phyloP scores from a whole-genome alignment of 2,329 filamentous ascomycete species.

The Tolypocladium nubicola region DNA sequence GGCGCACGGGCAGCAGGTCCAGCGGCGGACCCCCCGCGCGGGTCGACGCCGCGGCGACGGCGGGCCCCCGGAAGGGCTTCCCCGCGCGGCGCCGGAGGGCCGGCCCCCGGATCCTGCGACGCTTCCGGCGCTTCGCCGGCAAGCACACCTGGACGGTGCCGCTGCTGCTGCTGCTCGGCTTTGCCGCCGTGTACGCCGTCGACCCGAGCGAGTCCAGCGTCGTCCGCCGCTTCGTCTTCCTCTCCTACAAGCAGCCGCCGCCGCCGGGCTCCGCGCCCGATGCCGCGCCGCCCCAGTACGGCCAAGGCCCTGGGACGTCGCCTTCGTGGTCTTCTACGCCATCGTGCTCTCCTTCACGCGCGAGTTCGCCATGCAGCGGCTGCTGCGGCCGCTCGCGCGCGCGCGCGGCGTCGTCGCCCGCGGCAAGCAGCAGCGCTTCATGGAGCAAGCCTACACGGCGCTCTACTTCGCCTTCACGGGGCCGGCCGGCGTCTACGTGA shows the following conservation, averaged over 20 bases:
- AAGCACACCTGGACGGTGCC: conserved; percentile 57
- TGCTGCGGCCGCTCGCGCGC: conserved; percentile 67
- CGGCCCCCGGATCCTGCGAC: background rate
- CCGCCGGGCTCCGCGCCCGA: conserved; percentile 15
- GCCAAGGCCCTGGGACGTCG: conserved; percentile 81
- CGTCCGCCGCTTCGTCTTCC: conserved; percentile 71
- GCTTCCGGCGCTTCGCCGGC: conserved; percentile 23
- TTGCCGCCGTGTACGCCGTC: conserved; percentile 59
- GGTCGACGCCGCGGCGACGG: too few species aligned
- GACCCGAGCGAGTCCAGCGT: conserved; percentile 73
- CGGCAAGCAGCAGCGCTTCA: conserved; percentile 79
- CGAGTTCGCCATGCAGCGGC: conserved; percentile 89
- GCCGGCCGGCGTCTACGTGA: conserved; percentile 78
- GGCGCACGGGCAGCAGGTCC: too few species aligned
- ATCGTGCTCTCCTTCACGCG: conserved; percentile 85
- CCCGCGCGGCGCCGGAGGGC: conserved; percentile 24
- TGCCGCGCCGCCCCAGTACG: conserved; percentile 55
- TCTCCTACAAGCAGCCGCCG: conserved; percentile 66
- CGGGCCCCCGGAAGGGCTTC: conserved; percentile 40
- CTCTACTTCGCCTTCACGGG: conserved; percentile 80
- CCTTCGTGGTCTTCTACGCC: conserved; percentile 82
- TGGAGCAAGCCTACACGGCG: conserved; percentile 93
- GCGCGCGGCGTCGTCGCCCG: conserved; percentile 55
- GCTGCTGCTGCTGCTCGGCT: conserved; percentile 52
- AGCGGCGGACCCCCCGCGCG: too few species aligned